Conservation (phyloP, 2,329 filamentous ascomycete species). For the Phaeosphaeriaceae sp. region DNA sequence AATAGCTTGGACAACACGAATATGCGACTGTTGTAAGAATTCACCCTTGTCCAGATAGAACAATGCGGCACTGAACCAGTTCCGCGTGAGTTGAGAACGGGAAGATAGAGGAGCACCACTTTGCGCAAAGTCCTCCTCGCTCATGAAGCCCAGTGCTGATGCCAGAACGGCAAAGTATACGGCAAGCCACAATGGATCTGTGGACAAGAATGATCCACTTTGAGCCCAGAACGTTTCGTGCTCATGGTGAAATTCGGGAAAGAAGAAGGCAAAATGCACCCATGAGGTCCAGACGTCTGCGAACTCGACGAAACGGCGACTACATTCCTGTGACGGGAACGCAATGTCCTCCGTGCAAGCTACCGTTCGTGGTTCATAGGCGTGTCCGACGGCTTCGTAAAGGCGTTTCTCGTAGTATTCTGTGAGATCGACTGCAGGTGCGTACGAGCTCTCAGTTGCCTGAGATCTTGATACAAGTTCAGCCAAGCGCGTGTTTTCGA, state of each 20-base stretch:
- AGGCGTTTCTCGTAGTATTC: constrained; percentile 19
- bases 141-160: constrained; percentile 15
- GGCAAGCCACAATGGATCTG: constrained; percentile 15
- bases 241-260: constrained; percentile 10
- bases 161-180: constrained; percentile 18
- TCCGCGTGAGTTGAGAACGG: constrained; percentile 6
- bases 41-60: constrained; percentile 15
- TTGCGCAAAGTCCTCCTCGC: constrained; percentile 9
- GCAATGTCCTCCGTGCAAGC: constrained; percentile 4
- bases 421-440: constrained; percentile 11
- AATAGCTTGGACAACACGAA: constrained; percentile 10
- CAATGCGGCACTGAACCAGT: constrained; percentile 18
- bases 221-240: constrained; percentile 12
- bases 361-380: constrained; percentile 10
- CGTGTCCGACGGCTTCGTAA: constrained; percentile 4
- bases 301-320: constrained; percentile 9
- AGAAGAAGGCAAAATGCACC: constrained; percentile 20
- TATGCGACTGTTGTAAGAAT: constrained; percentile 13
- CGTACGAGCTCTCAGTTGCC: neutral
- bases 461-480: constrained; percentile 8
- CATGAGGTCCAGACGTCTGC: constrained; percentile 17
- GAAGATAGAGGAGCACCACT: constrained; percentile 5
- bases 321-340: constrained; percentile 10
- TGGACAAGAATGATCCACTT: constrained; percentile 1
- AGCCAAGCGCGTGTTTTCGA: constrained; percentile 17